Conservation (phyloP, 2,329 filamentous ascomycete species). For the Atkinsonella hypoxylon region DNA sequence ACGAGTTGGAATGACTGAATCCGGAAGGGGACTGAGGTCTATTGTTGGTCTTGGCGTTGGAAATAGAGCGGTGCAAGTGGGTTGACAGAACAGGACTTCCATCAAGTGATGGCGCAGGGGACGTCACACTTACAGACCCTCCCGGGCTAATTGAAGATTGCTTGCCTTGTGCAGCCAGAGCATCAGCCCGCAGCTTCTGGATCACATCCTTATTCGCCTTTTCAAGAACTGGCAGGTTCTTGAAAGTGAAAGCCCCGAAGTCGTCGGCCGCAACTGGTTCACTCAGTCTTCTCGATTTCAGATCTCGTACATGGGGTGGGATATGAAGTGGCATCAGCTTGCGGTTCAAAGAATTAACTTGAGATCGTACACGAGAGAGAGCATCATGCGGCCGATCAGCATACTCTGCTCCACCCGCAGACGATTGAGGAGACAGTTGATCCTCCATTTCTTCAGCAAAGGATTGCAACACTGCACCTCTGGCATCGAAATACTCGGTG, state of each 20-base stretch:
- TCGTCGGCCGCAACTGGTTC: conserved; percentile 84
- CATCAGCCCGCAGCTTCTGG: conserved; percentile 86
- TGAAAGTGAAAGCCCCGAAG: conserved; percentile 93
- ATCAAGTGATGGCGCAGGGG: conserved; percentile 61
- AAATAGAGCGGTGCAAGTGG: conserved; percentile 70
- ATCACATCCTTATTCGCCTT: conserved; percentile 99
- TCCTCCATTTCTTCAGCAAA: conserved; percentile 95
- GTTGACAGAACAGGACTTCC: conserved; percentile 74
- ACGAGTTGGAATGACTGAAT: conserved; percentile 68
- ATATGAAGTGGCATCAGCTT: conserved; percentile 93
- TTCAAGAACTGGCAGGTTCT: conserved; percentile 90
- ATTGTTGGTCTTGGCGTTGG: conserved; percentile 65
- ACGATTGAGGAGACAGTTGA: conserved; percentile 61
- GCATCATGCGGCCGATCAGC: conserved; percentile 88
- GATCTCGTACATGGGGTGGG: conserved; percentile 87
- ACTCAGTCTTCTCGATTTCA: conserved; percentile 75
- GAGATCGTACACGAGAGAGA: conserved; percentile 74
- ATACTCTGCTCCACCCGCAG: conserved; percentile 63
- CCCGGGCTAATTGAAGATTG: conserved; percentile 32
- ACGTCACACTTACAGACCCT: conserved; percentile 30
- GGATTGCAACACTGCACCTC: conserved; percentile 81
- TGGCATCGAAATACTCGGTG: conserved; percentile 91
- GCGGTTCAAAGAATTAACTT: conserved; percentile 77
- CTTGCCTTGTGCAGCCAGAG: conserved; percentile 57
- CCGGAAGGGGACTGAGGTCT: conserved; percentile 80